A percentile compares a stretch with the other conserved stretches of the same genome.
Conservation (phyloP, 108 stramenopile genomes). For the Seminavis robusta region DNA sequence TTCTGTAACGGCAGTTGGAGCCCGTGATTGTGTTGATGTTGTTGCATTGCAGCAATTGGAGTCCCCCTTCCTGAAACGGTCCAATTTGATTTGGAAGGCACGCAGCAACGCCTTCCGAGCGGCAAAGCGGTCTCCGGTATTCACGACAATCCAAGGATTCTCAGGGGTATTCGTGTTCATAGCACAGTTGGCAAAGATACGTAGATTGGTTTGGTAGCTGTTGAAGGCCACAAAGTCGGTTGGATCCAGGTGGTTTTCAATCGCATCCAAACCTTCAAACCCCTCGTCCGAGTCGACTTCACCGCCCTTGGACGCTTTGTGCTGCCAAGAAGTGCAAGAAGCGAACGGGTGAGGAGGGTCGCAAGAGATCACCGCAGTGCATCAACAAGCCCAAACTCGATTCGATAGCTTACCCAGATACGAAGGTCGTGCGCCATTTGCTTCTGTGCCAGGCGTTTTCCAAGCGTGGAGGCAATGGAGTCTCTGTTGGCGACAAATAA, state of each 20-base stretch:
- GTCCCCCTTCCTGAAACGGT: conserved; percentile 15
- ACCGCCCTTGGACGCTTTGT: too few species aligned
- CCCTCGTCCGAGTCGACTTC: conserved; percentile 38
- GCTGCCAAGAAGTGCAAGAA: too few species aligned
- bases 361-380: too few species aligned
- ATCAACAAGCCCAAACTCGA: background rate
- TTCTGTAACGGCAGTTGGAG: too few species aligned
- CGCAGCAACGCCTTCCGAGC: conserved; percentile 54
- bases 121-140: conserved; percentile 50
- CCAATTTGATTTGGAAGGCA: conserved; percentile 49
- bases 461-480: conserved; percentile 61
- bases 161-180: conserved; percentile 49
- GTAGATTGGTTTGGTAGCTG: conserved; percentile 57
- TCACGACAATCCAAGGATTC: conserved; percentile 46
- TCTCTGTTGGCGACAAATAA: conserved; percentile 73
- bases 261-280: conserved; percentile 57
- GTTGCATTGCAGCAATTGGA: too few species aligned
- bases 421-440: conserved; percentile 62
- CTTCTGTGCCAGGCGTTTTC: conserved; percentile 76
- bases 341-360: too few species aligned
- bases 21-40: too few species aligned
- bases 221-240: conserved; percentile 83
- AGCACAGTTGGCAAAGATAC: conserved; percentile 52
- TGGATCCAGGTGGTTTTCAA: conserved; percentile 72
- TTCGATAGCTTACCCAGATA: conserved; percentile 66